Evolutionary conservation across 345 rosid species (phyloP).

Genomic region (Limnanthes douglasii): DNA sequence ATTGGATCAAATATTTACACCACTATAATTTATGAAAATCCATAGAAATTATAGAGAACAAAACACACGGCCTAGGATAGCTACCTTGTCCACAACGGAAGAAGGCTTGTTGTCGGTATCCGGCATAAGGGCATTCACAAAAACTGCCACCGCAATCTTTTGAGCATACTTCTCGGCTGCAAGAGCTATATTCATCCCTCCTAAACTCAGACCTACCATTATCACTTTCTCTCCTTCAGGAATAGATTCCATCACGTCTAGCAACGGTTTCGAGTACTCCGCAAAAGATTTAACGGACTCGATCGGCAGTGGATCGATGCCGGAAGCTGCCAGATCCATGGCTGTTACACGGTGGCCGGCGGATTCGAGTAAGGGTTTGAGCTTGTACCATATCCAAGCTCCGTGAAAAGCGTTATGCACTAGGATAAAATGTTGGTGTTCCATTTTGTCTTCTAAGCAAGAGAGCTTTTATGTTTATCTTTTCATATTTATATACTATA

Average conservation of each 20-base stretch:
- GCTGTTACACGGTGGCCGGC: conserved; percentile 19
- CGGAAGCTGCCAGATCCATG: conserved; percentile 19
- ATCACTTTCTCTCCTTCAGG: conserved; percentile 14
- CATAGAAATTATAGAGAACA: background rate
- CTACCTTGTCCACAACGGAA: conserved; percentile 19
- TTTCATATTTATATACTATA: too few species aligned
- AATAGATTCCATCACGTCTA: conserved; percentile 9
- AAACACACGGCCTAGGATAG: too few species aligned
- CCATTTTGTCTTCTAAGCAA: too few species aligned
- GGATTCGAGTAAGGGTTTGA: conserved; percentile 17
- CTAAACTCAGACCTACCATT: conserved; percentile 15
- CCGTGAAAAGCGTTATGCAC: conserved; percentile 23
- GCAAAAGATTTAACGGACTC: conserved; percentile 11
- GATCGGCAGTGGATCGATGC: conserved; percentile 14
- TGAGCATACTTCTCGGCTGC: conserved; percentile 13
- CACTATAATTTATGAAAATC: too few species aligned
- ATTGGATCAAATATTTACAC: background rate
- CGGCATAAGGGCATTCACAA: conserved; percentile 19
- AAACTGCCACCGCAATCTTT: conserved; percentile 11
- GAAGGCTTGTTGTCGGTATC: conserved; percentile 16
- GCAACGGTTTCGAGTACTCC: conserved; percentile 15
- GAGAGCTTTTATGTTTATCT: too few species aligned
- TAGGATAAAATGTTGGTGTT: conserved; percentile 13
- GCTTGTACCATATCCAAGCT: conserved; percentile 21
- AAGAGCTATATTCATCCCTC: conserved; percentile 13